phyloP scores from a whole-genome alignment of 306 rosid species.

The Quercus wislizeni region DNA sequence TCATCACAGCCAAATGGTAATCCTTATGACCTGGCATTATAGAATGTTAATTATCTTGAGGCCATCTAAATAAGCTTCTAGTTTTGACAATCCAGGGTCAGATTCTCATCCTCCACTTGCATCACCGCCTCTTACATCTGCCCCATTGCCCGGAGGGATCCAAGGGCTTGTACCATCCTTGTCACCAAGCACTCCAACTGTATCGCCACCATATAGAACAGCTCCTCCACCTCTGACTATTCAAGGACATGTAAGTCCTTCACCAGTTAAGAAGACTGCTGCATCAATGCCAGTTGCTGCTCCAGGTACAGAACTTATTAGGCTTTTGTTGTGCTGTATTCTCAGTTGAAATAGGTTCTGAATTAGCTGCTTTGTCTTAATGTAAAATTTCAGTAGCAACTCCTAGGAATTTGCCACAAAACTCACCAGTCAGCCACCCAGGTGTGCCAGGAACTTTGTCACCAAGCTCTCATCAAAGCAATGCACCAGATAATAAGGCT shows the following conservation, averaged over 20 bases:
- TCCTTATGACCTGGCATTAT: constrained; percentile 7
- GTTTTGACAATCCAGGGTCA: constrained; percentile 48
- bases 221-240: constrained; percentile 41
- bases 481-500: constrained; percentile 38
- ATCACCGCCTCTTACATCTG: constrained; percentile 39
- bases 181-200: constrained; percentile 25
- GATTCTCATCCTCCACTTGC: constrained; percentile 39
- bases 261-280: constrained; percentile 35
- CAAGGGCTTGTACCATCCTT: constrained; percentile 40
- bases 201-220: constrained; percentile 28
- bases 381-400: constrained; percentile 44
- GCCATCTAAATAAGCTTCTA: constrained; percentile 16
- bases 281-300: constrained; percentile 32
- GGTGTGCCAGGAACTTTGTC: constrained; percentile 48
- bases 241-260: constrained; percentile 37
- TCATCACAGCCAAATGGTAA: constrained; percentile 56
- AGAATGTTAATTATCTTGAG: constrained; percentile 8
- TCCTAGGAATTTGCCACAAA: constrained; percentile 40
- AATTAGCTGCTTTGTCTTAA: constrained; percentile 5
- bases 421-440: constrained; percentile 52
- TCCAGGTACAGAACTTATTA: constrained; percentile 45
- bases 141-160: constrained; percentile 36
- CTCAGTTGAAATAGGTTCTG: constrained; percentile 19
- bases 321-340: constrained; percentile 5
- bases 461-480: constrained; percentile 37